Evolutionary conservation across 2,329 filamentous ascomycete species (phyloP), one percentile per base, ranked within the genome.

Genomic region (Pseudogymnoascus sp.): DNA sequence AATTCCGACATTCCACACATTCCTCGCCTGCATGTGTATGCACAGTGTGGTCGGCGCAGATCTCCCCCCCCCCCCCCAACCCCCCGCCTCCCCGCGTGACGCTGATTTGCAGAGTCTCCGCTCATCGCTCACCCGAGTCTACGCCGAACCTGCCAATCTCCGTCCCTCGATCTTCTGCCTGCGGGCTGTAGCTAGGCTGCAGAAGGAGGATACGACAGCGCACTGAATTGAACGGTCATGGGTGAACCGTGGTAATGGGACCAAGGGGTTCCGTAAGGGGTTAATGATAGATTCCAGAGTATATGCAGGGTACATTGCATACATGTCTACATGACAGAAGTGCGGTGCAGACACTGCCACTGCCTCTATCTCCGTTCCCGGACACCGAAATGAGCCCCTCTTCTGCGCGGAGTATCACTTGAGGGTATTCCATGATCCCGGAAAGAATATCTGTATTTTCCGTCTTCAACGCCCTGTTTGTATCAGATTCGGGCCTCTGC

Each of bases 121-220:
- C 10, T 4, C 19, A 44, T 44, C 19, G 16, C 19, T 5, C 19
- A 4, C 14, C 47, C 47, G 47, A 56, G 29, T 10, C n/a, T 56
- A 33, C 26, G 29, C 47, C 47, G 47, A 56, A 56, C 33, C 47
- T 10, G n/a, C 47, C 47, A 56, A 56, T 56, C 47, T 56, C 47
- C n/a, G 26, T 19, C 10, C 1, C 26, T 19, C 26, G 47, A 56
- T 56, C 47, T 13, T 10, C n/a, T 33, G 10, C n/a, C 47, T 56
- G 29, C 6, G 8, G 10, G 26, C 4, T 56, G 13, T 24, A 19
- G 31, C 4, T 19, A 13, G 26, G 26, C 26, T 56, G 47, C 47
- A 33, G 47, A 56, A 33, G 10, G 26, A 33, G 29, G 8, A 33
- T 10, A 19, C 47, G 16, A 56, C 47, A 56, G 47, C 26, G 24